These are phyloP conservation scores for Microstegium vimineum DNA, from an alignment of 176 grass and related monocot genomes.

Conservation along the genomic window DNA sequence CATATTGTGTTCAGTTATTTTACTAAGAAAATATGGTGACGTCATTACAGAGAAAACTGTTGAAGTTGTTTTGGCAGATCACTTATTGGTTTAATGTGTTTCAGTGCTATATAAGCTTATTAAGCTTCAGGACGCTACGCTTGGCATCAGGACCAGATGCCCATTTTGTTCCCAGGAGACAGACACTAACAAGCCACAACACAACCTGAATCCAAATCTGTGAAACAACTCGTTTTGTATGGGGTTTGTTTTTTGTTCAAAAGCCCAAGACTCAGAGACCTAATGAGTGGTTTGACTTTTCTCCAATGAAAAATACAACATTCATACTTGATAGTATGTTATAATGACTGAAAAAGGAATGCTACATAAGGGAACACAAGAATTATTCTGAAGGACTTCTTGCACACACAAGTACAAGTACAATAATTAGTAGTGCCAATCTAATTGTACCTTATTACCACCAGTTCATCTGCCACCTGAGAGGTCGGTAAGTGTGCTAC, in stretches of 20 bases:
- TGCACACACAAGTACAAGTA: neutral
- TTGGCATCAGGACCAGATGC: neutral
- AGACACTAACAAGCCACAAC: too few species aligned
- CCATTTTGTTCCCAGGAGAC: neutral
- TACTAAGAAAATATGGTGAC: too few species aligned
- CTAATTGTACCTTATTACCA: neutral
- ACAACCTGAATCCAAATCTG: too few species aligned
- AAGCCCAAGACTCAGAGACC: neutral
- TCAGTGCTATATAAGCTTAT: too few species aligned
- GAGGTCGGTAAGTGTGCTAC: neutral
- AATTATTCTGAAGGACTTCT: too few species aligned
- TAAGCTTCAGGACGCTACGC: neutral
- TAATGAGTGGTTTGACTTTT: too few species aligned
- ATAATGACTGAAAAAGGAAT: too few species aligned
- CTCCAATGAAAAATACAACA: neutral
- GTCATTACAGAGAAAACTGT: too few species aligned
- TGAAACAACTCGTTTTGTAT: neutral
- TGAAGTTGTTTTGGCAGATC: neutral
- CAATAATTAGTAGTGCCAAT: neutral
- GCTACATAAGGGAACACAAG: too few species aligned
- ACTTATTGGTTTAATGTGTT: neutral
- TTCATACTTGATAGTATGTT: neutral
- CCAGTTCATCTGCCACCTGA: neutral
- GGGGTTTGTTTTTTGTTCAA: neutral
- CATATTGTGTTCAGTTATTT: too few species aligned